Conservation (phyloP, 495 filamentous ascomycete species). For the Hypomontagnella submonticulosa region DNA sequence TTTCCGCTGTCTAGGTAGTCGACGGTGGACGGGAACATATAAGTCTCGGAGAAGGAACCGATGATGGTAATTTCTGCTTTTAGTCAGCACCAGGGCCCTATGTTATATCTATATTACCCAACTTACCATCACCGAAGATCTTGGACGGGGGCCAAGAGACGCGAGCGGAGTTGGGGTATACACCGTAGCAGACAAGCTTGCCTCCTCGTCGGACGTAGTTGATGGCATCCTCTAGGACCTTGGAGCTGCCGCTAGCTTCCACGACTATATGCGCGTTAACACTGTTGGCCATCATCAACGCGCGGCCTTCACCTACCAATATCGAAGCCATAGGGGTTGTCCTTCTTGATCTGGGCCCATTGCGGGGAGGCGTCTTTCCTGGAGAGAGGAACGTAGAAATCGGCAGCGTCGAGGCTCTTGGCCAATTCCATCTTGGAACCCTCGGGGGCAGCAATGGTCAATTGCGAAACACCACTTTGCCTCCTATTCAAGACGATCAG, state of each 20-base stretch:
- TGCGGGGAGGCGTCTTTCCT: constrained; percentile 65
- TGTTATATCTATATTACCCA: not conserved
- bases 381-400: constrained; percentile 71
- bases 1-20: constrained; percentile 74
- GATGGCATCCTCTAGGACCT: constrained; percentile 75
- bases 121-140: constrained; percentile 61
- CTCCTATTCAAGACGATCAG: constrained; percentile 32
- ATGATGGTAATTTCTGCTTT: constrained; percentile 72
- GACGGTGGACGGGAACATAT: constrained; percentile 78
- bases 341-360: constrained; percentile 69
- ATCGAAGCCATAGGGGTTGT: constrained; percentile 78
- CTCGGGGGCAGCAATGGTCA: constrained; percentile 72
- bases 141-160: constrained; percentile 75
- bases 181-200: constrained; percentile 73
- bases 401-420: constrained; percentile 72
- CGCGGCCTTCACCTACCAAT: constrained; percentile 58
- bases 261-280: constrained; percentile 48
- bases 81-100: constrained; percentile 49
- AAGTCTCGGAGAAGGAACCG: constrained; percentile 74
- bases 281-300: constrained; percentile 26
- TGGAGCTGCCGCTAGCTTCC: constrained; percentile 70
- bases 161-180: constrained; percentile 68
- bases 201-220: constrained; percentile 75
- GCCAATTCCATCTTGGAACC: constrained; percentile 78
- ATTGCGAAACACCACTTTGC: constrained; percentile 71